Evolutionary conservation across 164 flowering plant genomes (phyloP).

Genomic region (Umbilicus rupestris): DNA sequence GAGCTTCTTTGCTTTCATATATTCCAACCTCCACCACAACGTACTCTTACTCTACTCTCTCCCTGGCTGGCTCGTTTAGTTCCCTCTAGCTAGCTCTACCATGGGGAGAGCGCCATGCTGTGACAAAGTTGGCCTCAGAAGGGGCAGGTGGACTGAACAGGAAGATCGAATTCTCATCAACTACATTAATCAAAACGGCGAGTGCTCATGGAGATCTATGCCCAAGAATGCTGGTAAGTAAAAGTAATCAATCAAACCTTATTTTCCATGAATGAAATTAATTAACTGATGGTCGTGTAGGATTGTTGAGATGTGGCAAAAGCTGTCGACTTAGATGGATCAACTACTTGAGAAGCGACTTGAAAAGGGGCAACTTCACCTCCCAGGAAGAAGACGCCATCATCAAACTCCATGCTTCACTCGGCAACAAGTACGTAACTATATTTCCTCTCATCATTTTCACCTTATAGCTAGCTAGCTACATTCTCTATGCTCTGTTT

Average conservation of each 20-base stretch:
- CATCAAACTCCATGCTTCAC: slow-evolving; percentile 47
- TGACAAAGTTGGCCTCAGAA: slow-evolving; percentile 58
- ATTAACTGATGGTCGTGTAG: no score
- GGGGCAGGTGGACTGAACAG: slow-evolving; percentile 58
- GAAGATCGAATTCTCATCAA: slow-evolving; percentile 46
- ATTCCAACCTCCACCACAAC: background rate
- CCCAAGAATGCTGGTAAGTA: slow-evolving; percentile 65
- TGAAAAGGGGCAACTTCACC: slow-evolving; percentile 78
- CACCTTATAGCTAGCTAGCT: no score
- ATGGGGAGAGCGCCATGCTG: slow-evolving; percentile 80
- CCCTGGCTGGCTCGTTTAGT: no score
- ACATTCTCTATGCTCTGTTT: no score
- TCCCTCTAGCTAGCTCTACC: no score
- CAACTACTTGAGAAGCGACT: slow-evolving; percentile 66
- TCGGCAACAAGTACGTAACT: slow-evolving; percentile 52
- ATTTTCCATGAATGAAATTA: no score
- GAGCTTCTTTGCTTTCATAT: background rate
- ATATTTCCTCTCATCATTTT: background rate
- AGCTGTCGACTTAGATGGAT: slow-evolving; percentile 93
- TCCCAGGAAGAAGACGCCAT: slow-evolving; percentile 57
- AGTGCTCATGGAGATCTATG: slow-evolving; percentile 63
- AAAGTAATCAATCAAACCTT: no score
- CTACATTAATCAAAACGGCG: slow-evolving; percentile 52
- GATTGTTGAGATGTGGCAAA: slow-evolving; percentile 84
- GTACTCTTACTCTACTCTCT: no score